A percentile compares a stretch with the other conserved stretches of the same genome.
Evolutionary conservation across 2,329 filamentous ascomycete genomes (phyloP).

Genomic region (Colletotrichum shisoi): DNA sequence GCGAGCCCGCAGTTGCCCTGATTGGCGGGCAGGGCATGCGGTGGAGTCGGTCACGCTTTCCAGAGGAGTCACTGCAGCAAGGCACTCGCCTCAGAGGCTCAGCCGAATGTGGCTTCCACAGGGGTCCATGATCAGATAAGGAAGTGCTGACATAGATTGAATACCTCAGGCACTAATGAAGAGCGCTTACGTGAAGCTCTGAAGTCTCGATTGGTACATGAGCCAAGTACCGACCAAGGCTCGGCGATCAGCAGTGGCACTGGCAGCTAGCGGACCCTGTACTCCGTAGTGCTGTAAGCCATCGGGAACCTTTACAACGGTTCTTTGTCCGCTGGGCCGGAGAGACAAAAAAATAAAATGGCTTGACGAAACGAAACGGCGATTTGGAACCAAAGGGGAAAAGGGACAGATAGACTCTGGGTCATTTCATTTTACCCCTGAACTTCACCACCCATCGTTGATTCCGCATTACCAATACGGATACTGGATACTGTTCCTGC

Average conservation of each 20-base stretch:
- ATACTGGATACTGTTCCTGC: neutral
- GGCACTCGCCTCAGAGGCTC: conserved; percentile 19
- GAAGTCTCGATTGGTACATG: conserved; percentile 18
- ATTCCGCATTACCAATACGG: conserved; percentile 1
- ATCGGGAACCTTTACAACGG: conserved; percentile 34
- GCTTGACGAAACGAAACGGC: conserved; percentile 25
- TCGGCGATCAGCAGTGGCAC: conserved; percentile 19
- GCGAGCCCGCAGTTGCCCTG: conserved; percentile 37
- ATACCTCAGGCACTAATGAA: neutral
- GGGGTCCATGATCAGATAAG: conserved; percentile 34
- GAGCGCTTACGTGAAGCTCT: neutral
- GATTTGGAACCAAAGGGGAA: conserved; percentile 7
- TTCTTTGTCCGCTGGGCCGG: conserved; percentile 28
- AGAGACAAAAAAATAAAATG: conserved; percentile 12
- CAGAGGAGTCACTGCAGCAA: conserved; percentile 7
- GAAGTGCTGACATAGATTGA: too few species aligned
- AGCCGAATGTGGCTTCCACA: conserved; percentile 4
- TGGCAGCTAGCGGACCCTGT: conserved; percentile 28
- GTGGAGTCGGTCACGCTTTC: conserved; percentile 38
- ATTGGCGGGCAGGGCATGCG: conserved; percentile 35
- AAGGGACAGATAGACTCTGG: neutral
- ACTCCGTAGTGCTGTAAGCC: conserved; percentile 1
- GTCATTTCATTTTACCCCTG: conserved; percentile 8
- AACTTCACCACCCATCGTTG: conserved; percentile 4
- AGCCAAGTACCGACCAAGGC: too few species aligned